These are phyloP conservation scores for Ganoderma lucidum DNA, from an alignment of 1,284 basidiomycete species.

Conservation along the genomic window DNA sequence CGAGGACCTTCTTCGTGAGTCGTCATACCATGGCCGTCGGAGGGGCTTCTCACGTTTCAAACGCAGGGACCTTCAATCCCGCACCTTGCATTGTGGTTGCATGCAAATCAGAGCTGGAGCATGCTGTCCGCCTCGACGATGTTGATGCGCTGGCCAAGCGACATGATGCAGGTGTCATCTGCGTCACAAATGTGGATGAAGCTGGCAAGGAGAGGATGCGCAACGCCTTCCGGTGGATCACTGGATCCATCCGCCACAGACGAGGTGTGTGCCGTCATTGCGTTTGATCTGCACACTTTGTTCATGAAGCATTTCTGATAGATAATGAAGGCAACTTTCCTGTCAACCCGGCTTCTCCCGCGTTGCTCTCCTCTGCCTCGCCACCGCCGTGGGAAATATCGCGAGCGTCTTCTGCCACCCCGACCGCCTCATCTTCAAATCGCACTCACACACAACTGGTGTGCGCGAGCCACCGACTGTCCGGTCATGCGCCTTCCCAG, in stretches of 20 bases:
- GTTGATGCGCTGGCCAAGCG: conserved; percentile 54
- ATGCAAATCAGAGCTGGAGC: conserved; percentile 75
- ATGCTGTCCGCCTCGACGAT: conserved; percentile 56
- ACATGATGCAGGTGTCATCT: conserved; percentile 75
- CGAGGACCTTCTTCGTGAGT: conserved; percentile 68
- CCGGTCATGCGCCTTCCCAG: conserved; percentile 40
- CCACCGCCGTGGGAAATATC: conserved; percentile 62
- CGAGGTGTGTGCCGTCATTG: conserved; percentile 51
- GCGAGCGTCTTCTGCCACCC: conserved; percentile 55
- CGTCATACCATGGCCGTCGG: not conserved
- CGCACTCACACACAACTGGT: conserved; percentile 40
- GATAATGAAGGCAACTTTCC: conserved; percentile 42
- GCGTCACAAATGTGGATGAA: conserved; percentile 61
- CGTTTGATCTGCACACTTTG: not conserved
- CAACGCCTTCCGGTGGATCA: conserved; percentile 69
- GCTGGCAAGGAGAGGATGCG: conserved; percentile 68
- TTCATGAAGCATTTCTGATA: conserved; percentile 2
- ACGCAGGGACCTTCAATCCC: conserved; percentile 61
- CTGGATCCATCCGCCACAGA: conserved; percentile 60
- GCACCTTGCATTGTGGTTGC: conserved; percentile 74
- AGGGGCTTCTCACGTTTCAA: conserved; percentile 2
- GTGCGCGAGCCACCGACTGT: conserved; percentile 35
- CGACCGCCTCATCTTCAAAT: conserved; percentile 52
- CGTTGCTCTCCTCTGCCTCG: conserved; percentile 51
- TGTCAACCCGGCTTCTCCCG: conserved; percentile 77